Conservation (phyloP, 176 grass and related monocot species). For the Hsuehochloa calcarea region DNA sequence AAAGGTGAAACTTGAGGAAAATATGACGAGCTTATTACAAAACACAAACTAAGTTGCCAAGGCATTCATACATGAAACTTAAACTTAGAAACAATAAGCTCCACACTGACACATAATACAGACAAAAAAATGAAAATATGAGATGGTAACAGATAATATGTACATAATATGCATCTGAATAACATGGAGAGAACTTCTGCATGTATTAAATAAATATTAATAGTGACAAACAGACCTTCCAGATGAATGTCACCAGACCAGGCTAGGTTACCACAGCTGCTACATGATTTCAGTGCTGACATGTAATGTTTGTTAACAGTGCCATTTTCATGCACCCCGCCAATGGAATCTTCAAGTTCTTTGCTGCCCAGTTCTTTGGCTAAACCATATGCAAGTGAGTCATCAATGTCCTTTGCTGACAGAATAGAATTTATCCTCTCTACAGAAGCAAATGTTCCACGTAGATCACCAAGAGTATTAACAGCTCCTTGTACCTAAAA, state of each 20-base stretch:
- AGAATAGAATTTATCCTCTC: conserved; percentile 94
- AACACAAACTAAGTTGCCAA: not conserved
- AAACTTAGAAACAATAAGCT: conserved; percentile 14
- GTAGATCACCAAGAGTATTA: conserved; percentile 89
- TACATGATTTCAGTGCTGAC: conserved; percentile 73
- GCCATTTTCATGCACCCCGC: conserved; percentile 38
- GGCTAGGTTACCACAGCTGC: conserved; percentile 61
- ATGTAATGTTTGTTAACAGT: conserved; percentile 66
- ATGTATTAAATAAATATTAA: not conserved
- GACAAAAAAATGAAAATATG: not conserved
- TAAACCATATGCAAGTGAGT: conserved; percentile 92
- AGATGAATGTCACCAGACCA: conserved; percentile 89
- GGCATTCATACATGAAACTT: not conserved
- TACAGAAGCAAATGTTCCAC: conserved; percentile 70
- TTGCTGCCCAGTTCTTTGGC: conserved; percentile 71
- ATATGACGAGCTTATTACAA: not conserved
- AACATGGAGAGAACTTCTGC: not conserved
- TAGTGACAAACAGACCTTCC: conserved; percentile 59
- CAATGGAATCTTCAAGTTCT: conserved; percentile 43
- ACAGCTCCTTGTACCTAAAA: conserved; percentile 95
- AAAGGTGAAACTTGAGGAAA: not conserved
- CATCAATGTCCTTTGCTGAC: conserved; percentile 69
- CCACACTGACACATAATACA: conserved; percentile 4
- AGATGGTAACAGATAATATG: not conserved
- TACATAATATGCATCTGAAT: not conserved